A percentile compares a stretch with the other conserved stretches of the same genome.
These are phyloP conservation scores for Aspergillus hancockii DNA, from an alignment of 495 filamentous ascomycete genomes.

Conservation along the genomic window DNA sequence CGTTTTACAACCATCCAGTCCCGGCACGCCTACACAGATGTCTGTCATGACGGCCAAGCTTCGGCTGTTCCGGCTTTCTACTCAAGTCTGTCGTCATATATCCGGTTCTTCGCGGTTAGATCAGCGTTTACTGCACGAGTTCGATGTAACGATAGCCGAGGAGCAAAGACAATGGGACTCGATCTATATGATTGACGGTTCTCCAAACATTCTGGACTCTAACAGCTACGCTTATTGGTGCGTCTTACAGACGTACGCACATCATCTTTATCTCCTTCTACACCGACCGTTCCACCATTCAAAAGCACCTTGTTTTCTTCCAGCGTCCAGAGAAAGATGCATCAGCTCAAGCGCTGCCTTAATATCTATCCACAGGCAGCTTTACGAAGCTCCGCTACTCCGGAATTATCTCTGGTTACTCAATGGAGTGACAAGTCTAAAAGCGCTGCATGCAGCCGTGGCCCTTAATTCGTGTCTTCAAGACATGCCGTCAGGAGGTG, in stretches of 20 bases:
- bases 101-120: conserved; percentile 10
- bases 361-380: conserved; percentile 16
- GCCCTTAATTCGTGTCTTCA: conserved; percentile 22
- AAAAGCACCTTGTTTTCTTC: conserved; percentile 4
- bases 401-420: conserved; percentile 20
- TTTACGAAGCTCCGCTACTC: conserved; percentile 21
- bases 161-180: conserved; percentile 24
- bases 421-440: conserved; percentile 19
- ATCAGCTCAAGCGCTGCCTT: conserved; percentile 13
- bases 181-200: conserved; percentile 16
- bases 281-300: conserved; percentile 20
- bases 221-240: conserved; percentile 23
- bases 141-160: conserved; percentile 15
- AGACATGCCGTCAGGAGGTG: neutral
- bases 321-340: conserved; percentile 17
- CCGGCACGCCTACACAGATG: conserved; percentile 27
- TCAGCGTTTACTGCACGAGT: neutral
- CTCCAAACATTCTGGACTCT: conserved; percentile 20
- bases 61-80: conserved; percentile 20
- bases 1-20: conserved; percentile 11
- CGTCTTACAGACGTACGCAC: conserved; percentile 24
- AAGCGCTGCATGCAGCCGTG: conserved; percentile 23
- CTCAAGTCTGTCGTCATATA: conserved; percentile 20
- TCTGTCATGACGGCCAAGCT: conserved; percentile 23
- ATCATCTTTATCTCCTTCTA: conserved; percentile 27